Evolutionary conservation across 441 rosid genomes (phyloP).

Genomic region (Gossypium laxum): DNA sequence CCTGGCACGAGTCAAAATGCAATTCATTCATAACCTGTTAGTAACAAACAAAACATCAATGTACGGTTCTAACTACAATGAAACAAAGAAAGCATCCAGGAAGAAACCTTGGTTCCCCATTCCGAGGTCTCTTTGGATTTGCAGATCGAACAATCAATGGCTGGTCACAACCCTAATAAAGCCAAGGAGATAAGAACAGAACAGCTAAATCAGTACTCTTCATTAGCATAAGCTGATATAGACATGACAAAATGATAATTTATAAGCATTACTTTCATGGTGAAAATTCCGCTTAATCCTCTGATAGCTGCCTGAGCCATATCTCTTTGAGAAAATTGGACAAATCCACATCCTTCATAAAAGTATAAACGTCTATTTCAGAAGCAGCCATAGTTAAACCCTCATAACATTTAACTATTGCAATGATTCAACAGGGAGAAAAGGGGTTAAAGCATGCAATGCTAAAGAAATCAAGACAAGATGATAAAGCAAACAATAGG

Average conservation of each 20-base stretch:
- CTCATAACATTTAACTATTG: neutral
- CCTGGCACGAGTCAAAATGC: neutral
- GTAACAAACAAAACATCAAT: neutral
- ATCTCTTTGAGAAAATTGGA: slow-evolving; percentile 60
- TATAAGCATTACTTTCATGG: slow-evolving; percentile 49
- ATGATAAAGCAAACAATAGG: neutral
- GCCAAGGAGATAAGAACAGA: slow-evolving; percentile 9
- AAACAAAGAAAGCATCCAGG: slow-evolving; percentile 3
- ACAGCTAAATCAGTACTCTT: slow-evolving; percentile 12
- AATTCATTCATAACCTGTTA: neutral
- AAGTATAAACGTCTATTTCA: slow-evolving; percentile 21
- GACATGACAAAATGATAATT: slow-evolving; percentile 5
- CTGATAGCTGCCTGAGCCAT: slow-evolving; percentile 86
- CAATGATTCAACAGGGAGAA: slow-evolving; percentile 1
- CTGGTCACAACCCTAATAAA: slow-evolving; percentile 65
- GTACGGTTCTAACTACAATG: neutral
- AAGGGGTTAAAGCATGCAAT: neutral
- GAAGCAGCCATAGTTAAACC: slow-evolving; percentile 10
- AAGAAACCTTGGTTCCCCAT: slow-evolving; percentile 54
- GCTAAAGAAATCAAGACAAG: neutral
- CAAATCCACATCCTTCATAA: slow-evolving; percentile 70
- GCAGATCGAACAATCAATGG: slow-evolving; percentile 77
- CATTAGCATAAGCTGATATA: slow-evolving; percentile 13
- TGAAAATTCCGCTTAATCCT: slow-evolving; percentile 61
- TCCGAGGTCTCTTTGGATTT: slow-evolving; percentile 60